Percentiles rank a stretch among this genome's conserved stretches.
These are phyloP conservation scores for Leishmania gerbilli DNA, from an alignment of 208 protist genomes.

Conservation along the genomic window DNA sequence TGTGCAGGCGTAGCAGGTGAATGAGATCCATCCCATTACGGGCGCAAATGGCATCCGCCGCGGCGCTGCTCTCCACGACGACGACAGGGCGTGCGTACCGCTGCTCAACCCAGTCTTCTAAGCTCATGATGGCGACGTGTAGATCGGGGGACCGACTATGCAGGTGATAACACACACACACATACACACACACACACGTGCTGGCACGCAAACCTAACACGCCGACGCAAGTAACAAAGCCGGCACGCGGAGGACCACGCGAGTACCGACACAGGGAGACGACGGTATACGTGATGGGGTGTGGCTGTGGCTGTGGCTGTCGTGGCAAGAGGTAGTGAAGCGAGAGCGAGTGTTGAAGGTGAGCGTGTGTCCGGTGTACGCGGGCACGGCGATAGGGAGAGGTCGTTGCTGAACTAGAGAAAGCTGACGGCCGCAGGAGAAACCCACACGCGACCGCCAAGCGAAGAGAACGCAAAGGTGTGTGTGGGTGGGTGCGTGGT, in stretches of 20 bases:
- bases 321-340: neutral
- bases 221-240: neutral
- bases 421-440: neutral
- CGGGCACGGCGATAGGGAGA: neutral
- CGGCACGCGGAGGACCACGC: neutral
- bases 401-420: neutral
- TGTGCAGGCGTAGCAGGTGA: constrained; percentile 77
- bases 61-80: constrained; percentile 53
- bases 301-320: neutral
- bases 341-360: neutral
- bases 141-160: neutral
- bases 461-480: neutral
- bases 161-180: constrained; percentile 1
- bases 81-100: constrained; percentile 78
- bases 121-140: constrained; percentile 16
- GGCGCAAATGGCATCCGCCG: constrained; percentile 43
- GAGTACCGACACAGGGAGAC: constrained; percentile 1
- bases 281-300: constrained; percentile 3
- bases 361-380: neutral
- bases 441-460: neutral
- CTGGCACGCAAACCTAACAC: neutral
- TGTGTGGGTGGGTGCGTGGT: neutral
- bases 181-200: constrained; percentile 1
- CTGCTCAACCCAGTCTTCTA: constrained; percentile 63
- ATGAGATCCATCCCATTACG: constrained; percentile 72